These are phyloP conservation scores for Venturiaceae sp. DNA, from an alignment of 2,329 filamentous ascomycete genomes.

Conservation along the genomic window DNA sequence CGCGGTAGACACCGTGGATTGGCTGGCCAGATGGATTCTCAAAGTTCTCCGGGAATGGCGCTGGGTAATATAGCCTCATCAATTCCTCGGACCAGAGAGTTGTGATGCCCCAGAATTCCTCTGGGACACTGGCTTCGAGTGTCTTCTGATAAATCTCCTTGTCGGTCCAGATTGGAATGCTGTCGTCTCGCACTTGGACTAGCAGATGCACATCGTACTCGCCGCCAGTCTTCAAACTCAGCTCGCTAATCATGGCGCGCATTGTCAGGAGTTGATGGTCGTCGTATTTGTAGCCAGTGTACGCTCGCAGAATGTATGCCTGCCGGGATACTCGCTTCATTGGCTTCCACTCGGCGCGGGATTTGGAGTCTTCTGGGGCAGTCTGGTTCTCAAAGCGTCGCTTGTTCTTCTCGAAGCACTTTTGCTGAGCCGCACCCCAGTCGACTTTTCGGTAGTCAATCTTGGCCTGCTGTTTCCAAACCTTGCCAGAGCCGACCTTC, in stretches of 20 bases:
- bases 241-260: slow-evolving; percentile 73
- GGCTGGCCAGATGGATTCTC: slow-evolving; percentile 52
- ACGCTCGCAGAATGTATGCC: slow-evolving; percentile 76
- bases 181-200: slow-evolving; percentile 72
- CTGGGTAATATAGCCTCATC: slow-evolving; percentile 84
- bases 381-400: slow-evolving; percentile 30
- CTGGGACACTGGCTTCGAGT: slow-evolving; percentile 60
- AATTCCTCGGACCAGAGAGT: slow-evolving; percentile 92
- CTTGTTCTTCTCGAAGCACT: slow-evolving; percentile 40
- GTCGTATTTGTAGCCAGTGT: slow-evolving; percentile 71
- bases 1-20: slow-evolving; percentile 83
- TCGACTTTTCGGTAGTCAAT: slow-evolving; percentile 38
- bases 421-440: slow-evolving; percentile 38
- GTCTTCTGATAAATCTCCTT: slow-evolving; percentile 56
- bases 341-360: slow-evolving; percentile 14
- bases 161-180: slow-evolving; percentile 69
- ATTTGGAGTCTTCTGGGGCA: slow-evolving; percentile 14
- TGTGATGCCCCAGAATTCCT: slow-evolving; percentile 80
- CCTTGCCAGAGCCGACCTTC: slow-evolving; percentile 31
- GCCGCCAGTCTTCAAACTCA: slow-evolving; percentile 69
- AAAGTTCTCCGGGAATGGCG: slow-evolving; percentile 68
- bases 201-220: slow-evolving; percentile 83
- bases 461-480: slow-evolving; percentile 43
- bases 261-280: slow-evolving; percentile 73
- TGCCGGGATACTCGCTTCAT: slow-evolving; percentile 48